Conservation (phyloP, 2,329 filamentous ascomycete species). For the Peltaster fructicola region DNA sequence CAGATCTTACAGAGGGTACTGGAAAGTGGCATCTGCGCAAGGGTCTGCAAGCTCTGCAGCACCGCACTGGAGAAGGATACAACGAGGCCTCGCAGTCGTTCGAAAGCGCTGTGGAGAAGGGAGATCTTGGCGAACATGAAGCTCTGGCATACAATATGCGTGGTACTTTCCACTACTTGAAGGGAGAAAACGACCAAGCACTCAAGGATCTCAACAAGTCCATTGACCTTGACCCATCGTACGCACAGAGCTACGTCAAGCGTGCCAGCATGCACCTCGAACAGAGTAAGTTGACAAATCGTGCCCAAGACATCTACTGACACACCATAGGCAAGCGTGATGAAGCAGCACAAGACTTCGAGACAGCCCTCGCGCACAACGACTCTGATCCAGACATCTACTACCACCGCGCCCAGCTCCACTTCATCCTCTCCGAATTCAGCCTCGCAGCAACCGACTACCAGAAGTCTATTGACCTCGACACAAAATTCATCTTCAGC, state of each 20-base stretch:
- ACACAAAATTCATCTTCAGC: constrained; percentile 93
- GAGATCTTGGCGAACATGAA: constrained; percentile 64
- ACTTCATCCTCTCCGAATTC: constrained; percentile 94
- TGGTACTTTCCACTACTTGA: constrained; percentile 85
- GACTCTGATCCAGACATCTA: constrained; percentile 87
- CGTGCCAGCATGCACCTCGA: constrained; percentile 95
- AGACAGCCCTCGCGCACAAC: constrained; percentile 68
- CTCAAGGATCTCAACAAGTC: constrained; percentile 79
- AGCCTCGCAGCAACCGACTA: constrained; percentile 93
- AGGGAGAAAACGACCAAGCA: constrained; percentile 71
- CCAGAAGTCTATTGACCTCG: constrained; percentile 95
- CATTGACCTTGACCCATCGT: constrained; percentile 67
- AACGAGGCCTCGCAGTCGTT: constrained; percentile 75
- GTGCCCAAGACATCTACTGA: constrained; percentile 11
- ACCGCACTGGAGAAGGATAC: constrained; percentile 81
- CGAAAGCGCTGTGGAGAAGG: constrained; percentile 69
- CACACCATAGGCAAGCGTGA: constrained; percentile 50
- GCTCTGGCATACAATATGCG: constrained; percentile 92
- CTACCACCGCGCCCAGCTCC: constrained; percentile 95
- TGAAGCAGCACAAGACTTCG: constrained; percentile 77
- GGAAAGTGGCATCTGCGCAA: constrained; percentile 75
- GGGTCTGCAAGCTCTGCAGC: constrained; percentile 62
- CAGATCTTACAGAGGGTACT: constrained; percentile 58
- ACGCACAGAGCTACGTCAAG: constrained; percentile 98
- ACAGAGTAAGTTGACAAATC: constrained; percentile 43